Evolutionary conservation across 2,329 filamentous ascomycete genomes (phyloP).

Genomic region (Trichophyton benhamiae): DNA sequence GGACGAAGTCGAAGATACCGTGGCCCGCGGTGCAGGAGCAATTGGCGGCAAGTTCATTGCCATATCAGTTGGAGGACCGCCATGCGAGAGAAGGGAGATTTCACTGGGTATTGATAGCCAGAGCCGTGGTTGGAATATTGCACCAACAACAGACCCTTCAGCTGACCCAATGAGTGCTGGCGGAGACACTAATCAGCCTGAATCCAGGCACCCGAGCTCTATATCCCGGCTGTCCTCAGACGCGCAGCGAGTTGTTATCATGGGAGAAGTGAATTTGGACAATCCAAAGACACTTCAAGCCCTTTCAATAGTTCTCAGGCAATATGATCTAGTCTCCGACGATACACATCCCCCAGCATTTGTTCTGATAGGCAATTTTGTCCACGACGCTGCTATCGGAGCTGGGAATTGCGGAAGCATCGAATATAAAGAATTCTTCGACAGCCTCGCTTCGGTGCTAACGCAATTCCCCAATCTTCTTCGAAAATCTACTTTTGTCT

Average conservation of each 20-base stretch:
- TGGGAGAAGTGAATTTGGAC: conserved; percentile 80
- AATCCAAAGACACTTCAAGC: conserved; percentile 69
- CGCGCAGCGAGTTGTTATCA: conserved; percentile 50
- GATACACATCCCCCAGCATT: conserved; percentile 63
- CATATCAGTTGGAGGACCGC: conserved; percentile 82
- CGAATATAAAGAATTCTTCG: conserved; percentile 94
- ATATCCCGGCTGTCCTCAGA: not conserved
- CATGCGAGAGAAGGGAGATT: conserved; percentile 69
- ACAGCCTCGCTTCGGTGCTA: conserved; percentile 69
- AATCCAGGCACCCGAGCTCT: not conserved
- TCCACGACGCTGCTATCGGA: conserved; percentile 46
- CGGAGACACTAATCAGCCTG: not conserved
- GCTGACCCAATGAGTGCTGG: not conserved
- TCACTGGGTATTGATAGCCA: conserved; percentile 59
- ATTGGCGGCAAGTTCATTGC: conserved; percentile 87
- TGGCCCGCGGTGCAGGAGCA: conserved; percentile 62
- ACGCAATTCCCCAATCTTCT: conserved; percentile 74
- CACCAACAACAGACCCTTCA: conserved; percentile 13
- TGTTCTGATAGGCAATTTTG: conserved; percentile 76
- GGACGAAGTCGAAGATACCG: conserved; percentile 61
- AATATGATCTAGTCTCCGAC: conserved; percentile 56
- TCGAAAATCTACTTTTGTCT: conserved; percentile 69
- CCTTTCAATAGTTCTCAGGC: conserved; percentile 61
- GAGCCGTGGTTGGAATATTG: conserved; percentile 24
- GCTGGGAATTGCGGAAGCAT: conserved; percentile 74